Conservation (phyloP, 164 flowering plant genomes). For the Umbilicus rupestris region DNA sequence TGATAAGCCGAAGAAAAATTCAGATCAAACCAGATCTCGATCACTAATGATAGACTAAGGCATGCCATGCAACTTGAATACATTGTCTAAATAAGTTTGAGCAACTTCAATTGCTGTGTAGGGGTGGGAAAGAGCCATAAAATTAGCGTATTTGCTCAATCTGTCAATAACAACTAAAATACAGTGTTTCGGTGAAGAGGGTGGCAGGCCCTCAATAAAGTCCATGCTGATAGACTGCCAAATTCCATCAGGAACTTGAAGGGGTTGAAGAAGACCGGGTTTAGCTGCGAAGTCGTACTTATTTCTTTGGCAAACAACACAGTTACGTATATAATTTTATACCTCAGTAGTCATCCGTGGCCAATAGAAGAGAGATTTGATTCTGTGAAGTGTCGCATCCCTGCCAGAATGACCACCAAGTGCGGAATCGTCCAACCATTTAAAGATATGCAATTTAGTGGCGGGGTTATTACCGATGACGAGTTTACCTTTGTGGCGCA, state of each 20-base stretch:
- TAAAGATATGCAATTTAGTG: background rate
- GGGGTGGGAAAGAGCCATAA: background rate
- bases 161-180: constrained; percentile 7
- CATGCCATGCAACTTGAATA: background rate
- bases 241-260: too few species aligned
- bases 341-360: background rate
- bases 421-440: background rate
- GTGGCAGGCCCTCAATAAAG: constrained; percentile 5
- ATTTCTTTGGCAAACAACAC: background rate
- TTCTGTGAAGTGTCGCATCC: background rate
- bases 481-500: background rate
- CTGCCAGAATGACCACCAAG: constrained; percentile 3
- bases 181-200: background rate
- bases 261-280: too few species aligned
- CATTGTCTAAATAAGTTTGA: background rate
- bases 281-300: background rate
- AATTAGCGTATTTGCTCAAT: too few species aligned
- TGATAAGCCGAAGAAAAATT: constrained; percentile 1
- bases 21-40: background rate
- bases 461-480: background rate
- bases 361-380: too few species aligned
- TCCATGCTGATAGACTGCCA: too few species aligned
- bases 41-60: constrained; percentile 3
- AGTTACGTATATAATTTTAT: background rate
- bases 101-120: background rate